These are phyloP conservation scores for Coemansia reversa DNA, from an alignment of 192 early-diverging fungal species.

Conservation along the genomic window DNA sequence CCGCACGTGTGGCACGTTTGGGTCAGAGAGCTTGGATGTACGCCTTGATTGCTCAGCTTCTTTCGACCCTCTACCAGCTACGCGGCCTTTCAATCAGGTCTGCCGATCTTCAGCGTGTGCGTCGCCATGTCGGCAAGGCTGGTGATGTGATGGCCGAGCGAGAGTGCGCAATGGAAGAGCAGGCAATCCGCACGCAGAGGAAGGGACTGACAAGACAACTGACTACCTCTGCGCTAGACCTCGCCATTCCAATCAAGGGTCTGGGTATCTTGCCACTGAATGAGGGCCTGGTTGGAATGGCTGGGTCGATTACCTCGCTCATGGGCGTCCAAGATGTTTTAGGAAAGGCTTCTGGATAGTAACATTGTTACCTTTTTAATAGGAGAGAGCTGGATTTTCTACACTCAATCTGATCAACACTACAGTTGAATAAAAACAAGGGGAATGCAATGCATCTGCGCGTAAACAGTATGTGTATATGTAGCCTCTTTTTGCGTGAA, in stretches of 20 bases:
- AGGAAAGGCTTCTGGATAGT: constrained; percentile 10
- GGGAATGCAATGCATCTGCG: too few relatives aligned
- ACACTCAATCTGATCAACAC: background rate
- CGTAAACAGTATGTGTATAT: background rate
- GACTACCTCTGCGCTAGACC: constrained; percentile 42
- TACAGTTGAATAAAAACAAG: too few relatives aligned
- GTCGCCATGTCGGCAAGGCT: constrained; percentile 28
- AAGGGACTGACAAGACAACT: constrained; percentile 24
- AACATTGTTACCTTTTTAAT: background rate
- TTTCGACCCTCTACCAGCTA: constrained; percentile 40
- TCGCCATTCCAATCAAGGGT: constrained; percentile 48
- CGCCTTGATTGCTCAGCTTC: constrained; percentile 35
- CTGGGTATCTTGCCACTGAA: constrained; percentile 47
- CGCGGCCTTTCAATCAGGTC: constrained; percentile 18
- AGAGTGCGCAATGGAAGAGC: constrained; percentile 36
- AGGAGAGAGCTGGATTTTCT: constrained; percentile 1
- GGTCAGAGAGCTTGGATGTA: constrained; percentile 44
- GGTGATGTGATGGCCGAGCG: constrained; percentile 34
- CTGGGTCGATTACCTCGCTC: constrained; percentile 54
- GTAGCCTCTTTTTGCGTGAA: background rate
- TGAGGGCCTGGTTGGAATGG: constrained; percentile 57
- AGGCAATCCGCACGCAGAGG: constrained; percentile 15
- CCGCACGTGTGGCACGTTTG: constrained; percentile 22
- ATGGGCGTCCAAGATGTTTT: constrained; percentile 51
- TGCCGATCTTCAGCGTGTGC: constrained; percentile 37